Evolutionary conservation across 2,329 filamentous ascomycete species (phyloP).

Genomic region (Orbilia blumenaviensis): DNA sequence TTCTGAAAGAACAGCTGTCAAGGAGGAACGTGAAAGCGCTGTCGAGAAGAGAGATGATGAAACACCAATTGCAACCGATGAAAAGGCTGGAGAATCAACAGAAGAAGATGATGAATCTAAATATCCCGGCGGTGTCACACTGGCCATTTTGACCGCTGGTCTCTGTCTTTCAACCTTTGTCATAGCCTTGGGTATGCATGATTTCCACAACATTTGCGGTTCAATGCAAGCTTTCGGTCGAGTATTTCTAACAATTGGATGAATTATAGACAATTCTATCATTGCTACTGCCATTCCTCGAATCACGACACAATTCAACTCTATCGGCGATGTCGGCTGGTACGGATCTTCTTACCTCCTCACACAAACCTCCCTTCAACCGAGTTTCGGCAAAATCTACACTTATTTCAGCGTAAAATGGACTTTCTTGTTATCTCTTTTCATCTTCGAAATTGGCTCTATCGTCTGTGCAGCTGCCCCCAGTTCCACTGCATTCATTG

Average conservation of each 20-base stretch:
- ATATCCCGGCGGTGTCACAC: conserved; percentile 35
- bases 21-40: conserved; percentile 17
- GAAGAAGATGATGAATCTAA: conserved; percentile 47
- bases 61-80: conserved; percentile 12
- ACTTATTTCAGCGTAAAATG: conserved; percentile 61
- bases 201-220: neutral
- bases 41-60: conserved; percentile 6
- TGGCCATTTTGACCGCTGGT: conserved; percentile 40
- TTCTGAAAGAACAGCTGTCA: conserved; percentile 36
- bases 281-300: conserved; percentile 53
- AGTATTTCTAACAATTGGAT: neutral
- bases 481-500: conserved; percentile 65
- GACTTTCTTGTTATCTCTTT: conserved; percentile 46
- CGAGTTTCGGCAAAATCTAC: conserved; percentile 62
- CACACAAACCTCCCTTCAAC: conserved; percentile 61
- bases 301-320: conserved; percentile 58
- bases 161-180: conserved; percentile 52
- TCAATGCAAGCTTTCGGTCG: neutral
- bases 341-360: conserved; percentile 62
- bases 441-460: conserved; percentile 62
- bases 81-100: conserved; percentile 12
- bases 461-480: conserved; percentile 67
- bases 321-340: conserved; percentile 62
- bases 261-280: conserved; percentile 41
- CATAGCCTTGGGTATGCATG: conserved; percentile 31